These are phyloP conservation scores for Diaporthe caulivora DNA, from an alignment of 2,329 filamentous ascomycete species.

Conservation along the genomic window DNA sequence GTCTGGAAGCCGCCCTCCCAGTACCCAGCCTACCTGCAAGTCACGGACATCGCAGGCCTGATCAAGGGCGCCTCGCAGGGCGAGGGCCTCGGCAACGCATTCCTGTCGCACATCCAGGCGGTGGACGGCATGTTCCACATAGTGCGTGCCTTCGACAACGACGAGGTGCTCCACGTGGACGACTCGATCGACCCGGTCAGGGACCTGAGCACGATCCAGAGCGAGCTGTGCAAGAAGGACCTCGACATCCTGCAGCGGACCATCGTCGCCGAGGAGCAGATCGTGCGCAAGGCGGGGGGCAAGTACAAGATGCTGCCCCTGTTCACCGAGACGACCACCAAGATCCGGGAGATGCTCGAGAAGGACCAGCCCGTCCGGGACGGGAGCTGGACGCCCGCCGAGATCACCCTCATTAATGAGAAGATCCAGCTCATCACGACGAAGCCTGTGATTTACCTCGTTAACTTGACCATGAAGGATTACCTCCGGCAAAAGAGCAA, in stretches of 20 bases:
- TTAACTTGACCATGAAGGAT: conserved; percentile 61
- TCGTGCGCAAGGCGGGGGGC: conserved; percentile 57
- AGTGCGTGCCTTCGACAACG: conserved; percentile 59
- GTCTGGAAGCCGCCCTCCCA: conserved; percentile 60
- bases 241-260: conserved; percentile 55
- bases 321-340: conserved; percentile 57
- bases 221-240: conserved; percentile 57
- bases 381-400: conserved; percentile 56
- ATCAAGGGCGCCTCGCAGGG: conserved; percentile 59
- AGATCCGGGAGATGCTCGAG: conserved; percentile 56
- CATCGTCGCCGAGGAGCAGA: conserved; percentile 54
- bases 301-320: conserved; percentile 61
- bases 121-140: conserved; percentile 61
- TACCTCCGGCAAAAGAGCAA: conserved; percentile 61
- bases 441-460: conserved; percentile 59
- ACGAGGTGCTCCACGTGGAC: conserved; percentile 60
- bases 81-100: conserved; percentile 59
- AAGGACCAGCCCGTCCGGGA: conserved; percentile 56
- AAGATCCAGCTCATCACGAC: conserved; percentile 60
- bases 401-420: conserved; percentile 59
- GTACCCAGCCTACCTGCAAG: conserved; percentile 59
- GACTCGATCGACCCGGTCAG: conserved; percentile 59
- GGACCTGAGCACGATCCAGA: conserved; percentile 55
- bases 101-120: conserved; percentile 59
- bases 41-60: conserved; percentile 59